These are phyloP conservation scores for baker's yeast (Saccharomyces cerevisiae) DNA, from an alignment of 805 yeast genomes.

Conservation along the genomic window DNA sequence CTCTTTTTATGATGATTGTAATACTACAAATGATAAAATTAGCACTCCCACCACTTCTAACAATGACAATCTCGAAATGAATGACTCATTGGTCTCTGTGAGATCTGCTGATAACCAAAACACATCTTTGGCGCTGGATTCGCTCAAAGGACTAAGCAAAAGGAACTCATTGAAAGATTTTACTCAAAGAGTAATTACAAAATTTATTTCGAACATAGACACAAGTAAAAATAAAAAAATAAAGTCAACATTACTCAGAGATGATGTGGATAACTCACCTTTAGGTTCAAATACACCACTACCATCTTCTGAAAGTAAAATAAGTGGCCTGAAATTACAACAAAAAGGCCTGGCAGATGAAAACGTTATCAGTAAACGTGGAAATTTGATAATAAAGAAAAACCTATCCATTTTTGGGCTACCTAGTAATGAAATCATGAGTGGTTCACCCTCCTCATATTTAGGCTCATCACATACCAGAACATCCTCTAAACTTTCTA, in stretches of 20 bases:
- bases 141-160: slow-evolving; percentile 20
- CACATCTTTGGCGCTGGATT: slow-evolving; percentile 21
- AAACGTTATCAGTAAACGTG: not conserved
- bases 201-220: slow-evolving; percentile 14
- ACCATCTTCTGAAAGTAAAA: not conserved
- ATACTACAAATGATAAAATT: not conserved
- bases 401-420: slow-evolving; percentile 6
- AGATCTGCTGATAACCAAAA: slow-evolving; percentile 5
- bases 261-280: not conserved
- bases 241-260: not conserved
- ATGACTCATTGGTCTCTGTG: not conserved
- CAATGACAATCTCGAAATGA: not conserved
- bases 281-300: not conserved
- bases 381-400: slow-evolving; percentile 7
- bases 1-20: not conserved
- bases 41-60: slow-evolving; percentile 1
- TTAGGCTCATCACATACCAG: not conserved
- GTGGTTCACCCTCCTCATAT: slow-evolving; percentile 1
- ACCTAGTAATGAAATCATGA: not conserved
- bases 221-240: not conserved
- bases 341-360: not conserved
- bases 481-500: not conserved
- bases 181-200: slow-evolving; percentile 19
- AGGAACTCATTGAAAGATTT: slow-evolving; percentile 17
- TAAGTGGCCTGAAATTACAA: not conserved